Evolutionary conservation across 192 early-diverging fungal species (phyloP).

Genomic region (Pilaira anomala): DNA sequence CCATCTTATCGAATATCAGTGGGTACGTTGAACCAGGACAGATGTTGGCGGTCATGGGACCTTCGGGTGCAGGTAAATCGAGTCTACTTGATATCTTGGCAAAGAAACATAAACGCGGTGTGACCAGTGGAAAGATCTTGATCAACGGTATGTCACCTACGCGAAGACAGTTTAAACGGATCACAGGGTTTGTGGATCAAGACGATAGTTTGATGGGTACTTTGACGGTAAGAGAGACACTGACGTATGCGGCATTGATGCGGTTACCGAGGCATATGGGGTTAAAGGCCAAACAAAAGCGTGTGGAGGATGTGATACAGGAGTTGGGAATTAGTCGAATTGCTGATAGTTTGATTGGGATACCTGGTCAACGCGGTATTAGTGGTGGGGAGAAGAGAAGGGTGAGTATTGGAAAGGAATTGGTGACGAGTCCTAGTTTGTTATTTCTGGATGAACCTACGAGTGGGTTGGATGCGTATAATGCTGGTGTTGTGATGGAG

Average conservation of each 20-base stretch:
- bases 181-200: slow-evolving; percentile 82
- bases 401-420: slow-evolving; percentile 77
- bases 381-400: slow-evolving; percentile 80
- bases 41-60: slow-evolving; percentile 88
- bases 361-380: slow-evolving; percentile 58
- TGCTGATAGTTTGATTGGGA: slow-evolving; percentile 54
- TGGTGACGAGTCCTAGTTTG: slow-evolving; percentile 74
- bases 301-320: slow-evolving; percentile 50
- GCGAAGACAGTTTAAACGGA: slow-evolving; percentile 48
- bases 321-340: slow-evolving; percentile 57
- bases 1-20: slow-evolving; percentile 64
- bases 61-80: slow-evolving; percentile 89
- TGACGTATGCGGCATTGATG: slow-evolving; percentile 74
- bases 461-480: slow-evolving; percentile 65
- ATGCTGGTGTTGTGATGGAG: slow-evolving; percentile 80
- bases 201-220: slow-evolving; percentile 86
- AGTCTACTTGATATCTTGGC: slow-evolving; percentile 60
- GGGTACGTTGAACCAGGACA: slow-evolving; percentile 74
- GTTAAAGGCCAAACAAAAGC: slow-evolving; percentile 40
- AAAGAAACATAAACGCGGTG: slow-evolving; percentile 31
- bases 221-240: slow-evolving; percentile 87
- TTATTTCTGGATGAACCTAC: slow-evolving; percentile 75
- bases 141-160: slow-evolving; percentile 50
- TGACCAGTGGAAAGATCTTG: slow-evolving; percentile 34
- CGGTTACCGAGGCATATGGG: slow-evolving; percentile 59